Evolutionary conservation across 2,329 filamentous ascomycete genomes (phyloP).

Genomic region (Pezicula radicicola): DNA sequence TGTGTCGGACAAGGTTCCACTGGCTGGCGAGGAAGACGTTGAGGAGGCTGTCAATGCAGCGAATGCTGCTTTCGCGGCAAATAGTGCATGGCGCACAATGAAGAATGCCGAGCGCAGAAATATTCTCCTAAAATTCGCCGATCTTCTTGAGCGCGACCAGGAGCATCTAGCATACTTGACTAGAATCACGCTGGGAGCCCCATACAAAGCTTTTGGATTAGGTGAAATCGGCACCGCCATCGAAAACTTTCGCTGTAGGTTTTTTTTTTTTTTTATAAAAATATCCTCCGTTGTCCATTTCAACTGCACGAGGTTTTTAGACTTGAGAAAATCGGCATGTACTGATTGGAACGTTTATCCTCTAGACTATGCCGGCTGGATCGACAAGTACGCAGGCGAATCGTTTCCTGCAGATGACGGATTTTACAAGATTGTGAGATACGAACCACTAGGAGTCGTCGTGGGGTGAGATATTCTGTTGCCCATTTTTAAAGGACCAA

Average conservation of each 20-base stretch:
- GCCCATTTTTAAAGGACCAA: conserved; percentile 23
- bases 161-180: conserved; percentile 34
- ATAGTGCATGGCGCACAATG: conserved; percentile 36
- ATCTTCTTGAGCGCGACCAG: conserved; percentile 35
- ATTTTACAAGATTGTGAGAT: conserved; percentile 35
- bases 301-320: too few relatives aligned
- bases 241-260: conserved; percentile 32
- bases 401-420: conserved; percentile 40
- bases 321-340: conserved; percentile 37
- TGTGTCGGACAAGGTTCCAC: not conserved
- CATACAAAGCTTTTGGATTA: conserved; percentile 38
- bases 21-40: conserved; percentile 27
- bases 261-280: not conserved
- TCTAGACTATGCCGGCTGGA: conserved; percentile 35
- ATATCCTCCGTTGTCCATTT: not conserved
- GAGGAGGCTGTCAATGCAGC: conserved; percentile 40
- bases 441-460: conserved; percentile 35
- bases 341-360: conserved; percentile 20
- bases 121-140: conserved; percentile 40
- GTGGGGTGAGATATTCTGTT: conserved; percentile 20
- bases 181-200: conserved; percentile 41
- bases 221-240: conserved; percentile 24
- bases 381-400: conserved; percentile 34
- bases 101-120: conserved; percentile 32
- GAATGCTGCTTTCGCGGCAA: conserved; percentile 36